These are phyloP conservation scores for Candida sakaeoensis DNA, from an alignment of 805 yeast species.

Conservation along the genomic window DNA sequence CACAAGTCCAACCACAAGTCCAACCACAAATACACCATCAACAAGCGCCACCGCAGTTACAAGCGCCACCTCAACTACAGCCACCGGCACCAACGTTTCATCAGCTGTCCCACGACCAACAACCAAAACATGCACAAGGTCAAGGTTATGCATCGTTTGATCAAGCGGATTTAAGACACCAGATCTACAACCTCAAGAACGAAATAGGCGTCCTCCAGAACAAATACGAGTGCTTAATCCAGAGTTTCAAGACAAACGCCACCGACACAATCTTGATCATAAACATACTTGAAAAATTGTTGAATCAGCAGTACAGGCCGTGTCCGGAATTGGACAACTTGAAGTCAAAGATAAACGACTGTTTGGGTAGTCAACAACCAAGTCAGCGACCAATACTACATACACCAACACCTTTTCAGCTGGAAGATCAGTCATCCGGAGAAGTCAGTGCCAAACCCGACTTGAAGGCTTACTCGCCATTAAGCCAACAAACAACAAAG, in stretches of 20 bases:
- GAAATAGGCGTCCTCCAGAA: constrained; percentile 42
- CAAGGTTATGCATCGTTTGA: neutral
- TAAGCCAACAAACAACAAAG: constrained; percentile 12
- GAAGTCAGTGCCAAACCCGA: constrained; percentile 16
- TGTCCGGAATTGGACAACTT: neutral
- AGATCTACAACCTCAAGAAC: constrained; percentile 34
- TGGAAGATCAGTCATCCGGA: constrained; percentile 14
- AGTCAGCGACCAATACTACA: constrained; percentile 10
- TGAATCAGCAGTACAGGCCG: neutral
- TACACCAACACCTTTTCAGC: neutral
- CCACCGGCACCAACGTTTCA: constrained; percentile 1
- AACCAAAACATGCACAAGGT: neutral
- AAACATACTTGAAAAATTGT: constrained; percentile 38
- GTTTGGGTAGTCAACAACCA: constrained; percentile 1
- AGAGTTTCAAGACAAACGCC: constrained; percentile 47
- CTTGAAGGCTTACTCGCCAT: constrained; percentile 17
- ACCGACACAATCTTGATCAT: constrained; percentile 50
- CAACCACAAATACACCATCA: too few relatives aligned
- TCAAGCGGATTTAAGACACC: constrained; percentile 34
- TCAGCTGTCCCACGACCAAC: constrained; percentile 10
- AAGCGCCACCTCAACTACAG: neutral
- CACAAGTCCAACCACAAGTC: neutral
- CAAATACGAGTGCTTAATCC: constrained; percentile 45
- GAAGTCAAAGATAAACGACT: neutral
- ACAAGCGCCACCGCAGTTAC: neutral